Conservation (phyloP, 805 yeast genomes). For the Phaffomyces thermotolerans region DNA sequence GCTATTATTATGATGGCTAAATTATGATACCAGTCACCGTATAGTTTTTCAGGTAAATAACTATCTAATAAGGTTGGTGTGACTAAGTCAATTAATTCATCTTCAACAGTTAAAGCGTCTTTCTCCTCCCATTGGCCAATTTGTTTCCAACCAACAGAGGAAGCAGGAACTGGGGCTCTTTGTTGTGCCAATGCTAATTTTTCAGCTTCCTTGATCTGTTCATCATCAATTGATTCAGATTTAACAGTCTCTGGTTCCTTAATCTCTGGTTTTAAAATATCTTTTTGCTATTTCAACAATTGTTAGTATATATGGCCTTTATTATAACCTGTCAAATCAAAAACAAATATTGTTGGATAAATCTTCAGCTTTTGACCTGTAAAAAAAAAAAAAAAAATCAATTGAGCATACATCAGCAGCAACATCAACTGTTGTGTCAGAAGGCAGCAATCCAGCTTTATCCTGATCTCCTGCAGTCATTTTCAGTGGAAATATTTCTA, state of each 20-base stretch:
- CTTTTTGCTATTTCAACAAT: conserved; percentile 13
- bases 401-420: background rate
- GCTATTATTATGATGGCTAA: conserved; percentile 64
- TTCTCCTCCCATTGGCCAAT: conserved; percentile 79
- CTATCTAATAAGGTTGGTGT: conserved; percentile 70
- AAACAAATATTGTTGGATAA: no score
- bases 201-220: conserved; percentile 20
- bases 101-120: conserved; percentile 57
- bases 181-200: conserved; percentile 20
- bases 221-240: conserved; percentile 12
- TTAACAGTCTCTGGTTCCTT: background rate
- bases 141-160: conserved; percentile 91
- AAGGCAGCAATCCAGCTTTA: conserved; percentile 13
- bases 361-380: no score
- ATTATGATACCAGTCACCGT: conserved; percentile 96
- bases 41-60: conserved; percentile 63
- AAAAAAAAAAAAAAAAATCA: no score
- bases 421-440: background rate
- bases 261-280: conserved; percentile 12
- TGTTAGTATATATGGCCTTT: background rate
- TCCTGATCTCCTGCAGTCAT: conserved; percentile 1
- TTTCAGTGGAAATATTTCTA: background rate
- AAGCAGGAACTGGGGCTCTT: conserved; percentile 51
- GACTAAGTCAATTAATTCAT: conserved; percentile 64
- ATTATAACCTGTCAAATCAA: no score